A percentile compares a stretch with the other conserved stretches of the same genome.
Conservation (phyloP, 495 filamentous ascomycete genomes). For the Chlorociboria aeruginascens region DNA sequence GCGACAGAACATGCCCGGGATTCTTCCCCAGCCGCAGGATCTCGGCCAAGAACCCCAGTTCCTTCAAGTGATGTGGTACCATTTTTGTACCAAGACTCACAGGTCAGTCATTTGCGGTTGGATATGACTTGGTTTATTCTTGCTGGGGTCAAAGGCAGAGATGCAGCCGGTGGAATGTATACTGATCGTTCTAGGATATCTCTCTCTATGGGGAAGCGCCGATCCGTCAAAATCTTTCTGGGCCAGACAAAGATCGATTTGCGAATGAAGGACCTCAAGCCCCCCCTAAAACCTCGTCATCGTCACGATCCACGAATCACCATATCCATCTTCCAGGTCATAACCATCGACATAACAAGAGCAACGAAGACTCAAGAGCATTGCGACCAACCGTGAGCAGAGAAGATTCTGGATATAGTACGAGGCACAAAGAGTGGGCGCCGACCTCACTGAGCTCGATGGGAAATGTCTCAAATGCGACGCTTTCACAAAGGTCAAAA, state of each 20-base stretch:
- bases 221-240: constrained; percentile 58
- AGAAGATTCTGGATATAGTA: constrained; percentile 46
- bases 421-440: constrained; percentile 35
- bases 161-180: neutral
- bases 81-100: constrained; percentile 85
- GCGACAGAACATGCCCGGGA: constrained; percentile 47
- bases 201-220: constrained; percentile 73
- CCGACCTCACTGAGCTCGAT: constrained; percentile 52
- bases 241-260: constrained; percentile 57
- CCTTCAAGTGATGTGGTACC: constrained; percentile 91
- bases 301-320: constrained; percentile 31
- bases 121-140: neutral
- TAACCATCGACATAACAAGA: constrained; percentile 62
- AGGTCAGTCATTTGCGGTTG: constrained; percentile 22
- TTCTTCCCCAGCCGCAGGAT: constrained; percentile 47
- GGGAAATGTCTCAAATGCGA: constrained; percentile 14
- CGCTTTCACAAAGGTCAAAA: constrained; percentile 40
- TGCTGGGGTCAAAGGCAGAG: neutral
- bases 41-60: constrained; percentile 69
- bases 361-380: constrained; percentile 59
- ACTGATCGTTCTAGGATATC: constrained; percentile 47
- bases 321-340: constrained; percentile 17
- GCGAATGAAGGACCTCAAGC: constrained; percentile 30
- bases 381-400: constrained; percentile 52
- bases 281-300: constrained; percentile 37